Evolutionary conservation across 139 green algal species (phyloP).

Genomic region (Coccomyxa sp.): DNA sequence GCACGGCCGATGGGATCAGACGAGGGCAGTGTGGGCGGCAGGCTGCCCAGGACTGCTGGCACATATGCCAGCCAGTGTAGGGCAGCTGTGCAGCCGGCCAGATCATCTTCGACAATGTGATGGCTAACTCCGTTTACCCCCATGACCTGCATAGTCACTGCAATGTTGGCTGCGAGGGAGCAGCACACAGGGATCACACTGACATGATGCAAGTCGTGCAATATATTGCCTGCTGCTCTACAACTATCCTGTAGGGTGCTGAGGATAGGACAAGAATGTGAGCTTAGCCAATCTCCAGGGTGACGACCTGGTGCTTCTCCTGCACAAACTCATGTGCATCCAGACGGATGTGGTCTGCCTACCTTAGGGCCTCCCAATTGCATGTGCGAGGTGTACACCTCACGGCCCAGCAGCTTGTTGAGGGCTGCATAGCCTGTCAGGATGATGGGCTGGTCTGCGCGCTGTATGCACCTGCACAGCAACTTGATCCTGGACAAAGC

Average conservation of each 20-base stretch:
- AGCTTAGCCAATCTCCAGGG: no score
- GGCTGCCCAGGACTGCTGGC: conserved; percentile 50
- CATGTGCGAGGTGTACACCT: conserved; percentile 96
- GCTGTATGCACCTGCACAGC: conserved; percentile 64
- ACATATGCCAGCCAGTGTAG: conserved; percentile 75
- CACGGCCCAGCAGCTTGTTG: conserved; percentile 95
- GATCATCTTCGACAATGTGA: conserved; percentile 89
- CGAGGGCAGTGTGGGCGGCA: conserved; percentile 47
- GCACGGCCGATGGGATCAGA: conserved; percentile 57
- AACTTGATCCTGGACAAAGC: no score
- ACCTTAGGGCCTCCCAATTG: conserved; percentile 90
- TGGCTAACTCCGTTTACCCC: conserved; percentile 93
- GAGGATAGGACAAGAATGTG: no score
- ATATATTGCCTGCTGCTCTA: no score
- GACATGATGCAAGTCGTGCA: no score
- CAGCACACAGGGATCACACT: no score
- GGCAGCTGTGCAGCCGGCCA: conserved; percentile 62
- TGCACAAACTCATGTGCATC: no score
- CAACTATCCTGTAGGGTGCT: no score
- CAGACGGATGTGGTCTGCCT: no score
- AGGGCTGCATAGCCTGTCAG: conserved; percentile 96
- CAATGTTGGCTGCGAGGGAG: no score
- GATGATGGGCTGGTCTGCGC: conserved; percentile 95
- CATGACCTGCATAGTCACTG: no score
- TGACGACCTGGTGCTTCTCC: no score